Evolutionary conservation across 192 early-diverging fungal genomes (phyloP), one percentile per base, ranked within the genome.

Genomic region (Entrophospora sp.): DNA sequence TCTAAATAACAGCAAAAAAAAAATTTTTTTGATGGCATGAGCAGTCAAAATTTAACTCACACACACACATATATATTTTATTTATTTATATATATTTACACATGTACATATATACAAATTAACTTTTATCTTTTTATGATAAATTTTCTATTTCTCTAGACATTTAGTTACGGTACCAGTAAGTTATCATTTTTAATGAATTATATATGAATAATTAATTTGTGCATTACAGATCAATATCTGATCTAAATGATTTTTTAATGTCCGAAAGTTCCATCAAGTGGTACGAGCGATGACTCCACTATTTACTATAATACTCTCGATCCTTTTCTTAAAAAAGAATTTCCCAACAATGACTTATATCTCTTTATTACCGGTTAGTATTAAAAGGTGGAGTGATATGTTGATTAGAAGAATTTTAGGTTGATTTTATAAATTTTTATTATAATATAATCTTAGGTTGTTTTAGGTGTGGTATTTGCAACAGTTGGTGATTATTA

Each of bases 401-500:
- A n/a, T n/a, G n/a, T n/a, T n/a, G 51, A 49, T 22, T 20, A 28
- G 40, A 68, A 36, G 24, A 14, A 40, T 37, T 20, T 16, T n/a
- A 5, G 34, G 45, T 2, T 32, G 40, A 57, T 62, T 64, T 44
- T 64, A 66, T 20, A 36, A n/a, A 24, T 69, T 38, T 22, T n/a
- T n/a, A n/a, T n/a, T n/a, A n/a, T n/a, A n/a, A n/a, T n/a, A n/a
- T n/a, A n/a, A n/a, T n/a, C 60, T 24, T 73, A 77, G 53, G 82
- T 87, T 27, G 79, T 92, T 16, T 52, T 87, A 28, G 93, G 93
- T 42, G 91, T 92, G 7, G 85, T 78, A 10, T 74, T 95, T 72
- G 86, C 93, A 10, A 95, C 93, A 1, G 78, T 84, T 12, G 91
- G 88, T 36, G 91, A 93, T 46, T 90, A 92, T 64, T 75, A 78